A percentile compares a stretch with the other conserved stretches of the same genome.
phyloP scores from a whole-genome alignment of 2,329 filamentous ascomycete species.

The Talaromyces atroroseus region DNA sequence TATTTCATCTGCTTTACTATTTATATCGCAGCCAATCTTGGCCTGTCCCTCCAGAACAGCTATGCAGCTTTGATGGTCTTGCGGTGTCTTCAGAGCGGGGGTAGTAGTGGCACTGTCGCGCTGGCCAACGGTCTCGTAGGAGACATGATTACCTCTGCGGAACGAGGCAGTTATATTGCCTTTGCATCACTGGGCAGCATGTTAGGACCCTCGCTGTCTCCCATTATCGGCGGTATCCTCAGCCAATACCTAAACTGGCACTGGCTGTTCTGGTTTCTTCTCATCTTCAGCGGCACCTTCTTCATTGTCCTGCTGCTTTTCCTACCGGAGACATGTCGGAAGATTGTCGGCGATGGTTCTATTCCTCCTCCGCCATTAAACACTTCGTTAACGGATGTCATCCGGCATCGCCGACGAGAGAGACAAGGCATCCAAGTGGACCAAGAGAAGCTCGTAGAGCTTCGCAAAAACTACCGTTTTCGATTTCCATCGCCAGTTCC shows the following conservation, averaged over 20 bases:
- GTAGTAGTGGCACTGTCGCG: slow-evolving; percentile 37
- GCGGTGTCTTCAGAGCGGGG: slow-evolving; percentile 30
- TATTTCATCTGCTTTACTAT: slow-evolving; percentile 49
- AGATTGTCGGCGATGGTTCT: slow-evolving; percentile 32
- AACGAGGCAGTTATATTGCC: slow-evolving; percentile 38
- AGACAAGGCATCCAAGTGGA: slow-evolving; percentile 7
- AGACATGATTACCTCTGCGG: slow-evolving; percentile 32
- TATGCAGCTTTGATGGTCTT: slow-evolving; percentile 31
- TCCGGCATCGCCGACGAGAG: slow-evolving; percentile 20
- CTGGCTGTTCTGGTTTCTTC: slow-evolving; percentile 44
- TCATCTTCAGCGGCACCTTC: slow-evolving; percentile 39
- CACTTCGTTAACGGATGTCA: slow-evolving; percentile 18
- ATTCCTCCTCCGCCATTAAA: slow-evolving; percentile 19
- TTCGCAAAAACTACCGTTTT: slow-evolving; percentile 18
- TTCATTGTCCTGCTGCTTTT: slow-evolving; percentile 29
- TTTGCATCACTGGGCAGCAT: slow-evolving; percentile 28
- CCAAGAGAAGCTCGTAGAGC: slow-evolving; percentile 11
- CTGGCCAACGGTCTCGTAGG: slow-evolving; percentile 35
- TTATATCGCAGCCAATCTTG: slow-evolving; percentile 34
- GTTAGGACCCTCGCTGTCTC: slow-evolving; percentile 29
- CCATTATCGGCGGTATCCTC: slow-evolving; percentile 31
- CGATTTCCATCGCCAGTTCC: slow-evolving; percentile 34
- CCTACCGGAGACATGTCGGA: slow-evolving; percentile 34
- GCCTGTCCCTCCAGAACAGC: slow-evolving; percentile 30
- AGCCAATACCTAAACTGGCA: slow-evolving; percentile 34